Evolutionary conservation across 2,329 filamentous ascomycete species (phyloP).

Genomic region (Helotiales sp.): DNA sequence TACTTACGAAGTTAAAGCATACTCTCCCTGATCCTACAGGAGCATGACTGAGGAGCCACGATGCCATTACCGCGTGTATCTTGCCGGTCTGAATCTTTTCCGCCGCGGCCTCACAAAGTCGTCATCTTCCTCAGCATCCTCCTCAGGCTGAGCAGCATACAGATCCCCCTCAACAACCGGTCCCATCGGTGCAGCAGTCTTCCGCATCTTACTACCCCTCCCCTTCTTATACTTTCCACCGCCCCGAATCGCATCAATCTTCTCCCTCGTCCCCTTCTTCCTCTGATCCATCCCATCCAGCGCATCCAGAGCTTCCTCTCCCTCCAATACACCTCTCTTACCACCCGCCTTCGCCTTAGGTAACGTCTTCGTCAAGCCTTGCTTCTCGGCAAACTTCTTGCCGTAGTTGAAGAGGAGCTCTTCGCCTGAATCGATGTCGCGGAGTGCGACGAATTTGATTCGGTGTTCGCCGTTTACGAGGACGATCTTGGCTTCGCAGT

Average conservation of each 20-base stretch:
- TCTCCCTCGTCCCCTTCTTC: constrained; percentile 20
- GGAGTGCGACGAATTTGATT: constrained; percentile 73
- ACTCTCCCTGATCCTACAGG: too few relatives aligned
- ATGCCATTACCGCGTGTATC: constrained; percentile 7
- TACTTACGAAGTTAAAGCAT: too few relatives aligned
- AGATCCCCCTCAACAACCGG: neutral
- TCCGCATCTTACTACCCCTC: constrained; percentile 18
- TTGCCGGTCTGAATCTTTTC: constrained; percentile 1
- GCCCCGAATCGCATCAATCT: constrained; percentile 22
- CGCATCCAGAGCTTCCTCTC: constrained; percentile 33
- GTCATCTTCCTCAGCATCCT: neutral
- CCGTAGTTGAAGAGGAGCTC: constrained; percentile 86
- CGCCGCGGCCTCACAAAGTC: neutral
- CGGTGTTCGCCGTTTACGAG: constrained; percentile 78
- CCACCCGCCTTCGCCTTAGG: constrained; percentile 28
- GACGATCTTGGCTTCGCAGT: constrained; percentile 70
- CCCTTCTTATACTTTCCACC: constrained; percentile 5
- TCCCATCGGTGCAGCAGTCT: constrained; percentile 10
- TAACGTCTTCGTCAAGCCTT: constrained; percentile 54
- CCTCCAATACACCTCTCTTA: constrained; percentile 34
- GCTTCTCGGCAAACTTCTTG: constrained; percentile 64
- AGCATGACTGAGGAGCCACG: too few relatives aligned
- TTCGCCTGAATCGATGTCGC: constrained; percentile 71
- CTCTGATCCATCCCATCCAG: constrained; percentile 32
- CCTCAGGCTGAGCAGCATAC: constrained; percentile 1